These are phyloP conservation scores for Trametes punicea DNA, from an alignment of 768 basidiomycete genomes.

Conservation along the genomic window DNA sequence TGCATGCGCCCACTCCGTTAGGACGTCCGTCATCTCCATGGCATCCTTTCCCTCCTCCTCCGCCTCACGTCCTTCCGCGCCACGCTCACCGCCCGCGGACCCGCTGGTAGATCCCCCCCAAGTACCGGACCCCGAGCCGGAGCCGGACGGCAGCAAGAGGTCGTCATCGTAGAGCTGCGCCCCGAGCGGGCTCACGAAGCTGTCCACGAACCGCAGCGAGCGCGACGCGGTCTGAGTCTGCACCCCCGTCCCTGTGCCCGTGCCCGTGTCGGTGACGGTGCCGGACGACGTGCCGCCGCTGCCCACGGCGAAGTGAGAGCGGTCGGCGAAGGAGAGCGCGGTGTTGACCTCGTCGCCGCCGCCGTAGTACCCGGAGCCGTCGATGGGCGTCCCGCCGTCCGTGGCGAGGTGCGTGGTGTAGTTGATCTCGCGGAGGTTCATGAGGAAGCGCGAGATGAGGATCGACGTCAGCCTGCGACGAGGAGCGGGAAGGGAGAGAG, in stretches of 20 bases:
- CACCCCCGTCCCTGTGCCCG: background rate
- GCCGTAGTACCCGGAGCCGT: background rate
- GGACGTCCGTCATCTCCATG: too few relatives aligned
- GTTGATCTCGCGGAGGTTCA: conserved; percentile 15
- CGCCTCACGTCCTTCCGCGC: too few relatives aligned
- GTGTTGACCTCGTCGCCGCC: background rate
- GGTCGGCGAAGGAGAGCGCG: background rate
- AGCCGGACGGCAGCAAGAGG: background rate
- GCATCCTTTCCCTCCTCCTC: too few relatives aligned
- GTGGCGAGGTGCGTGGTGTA: background rate
- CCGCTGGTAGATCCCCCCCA: too few relatives aligned
- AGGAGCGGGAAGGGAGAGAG: background rate
- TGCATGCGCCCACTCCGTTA: too few relatives aligned
- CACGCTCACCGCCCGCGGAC: too few relatives aligned
- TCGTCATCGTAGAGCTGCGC: background rate
- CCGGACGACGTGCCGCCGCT: too few relatives aligned
- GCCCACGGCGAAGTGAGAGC: background rate
- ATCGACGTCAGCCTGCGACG: conserved; percentile 5
- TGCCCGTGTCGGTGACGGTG: too few relatives aligned
- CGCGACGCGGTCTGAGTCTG: background rate
- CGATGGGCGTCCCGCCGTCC: background rate
- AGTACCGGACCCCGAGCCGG: too few relatives aligned
- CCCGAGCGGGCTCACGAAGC: background rate
- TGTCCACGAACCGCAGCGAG: background rate
- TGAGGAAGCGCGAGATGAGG: conserved; percentile 15